A percentile compares a stretch with the other conserved stretches of the same genome.
Evolutionary conservation across 495 filamentous ascomycete genomes (phyloP).

Genomic region (Poronia punctata): DNA sequence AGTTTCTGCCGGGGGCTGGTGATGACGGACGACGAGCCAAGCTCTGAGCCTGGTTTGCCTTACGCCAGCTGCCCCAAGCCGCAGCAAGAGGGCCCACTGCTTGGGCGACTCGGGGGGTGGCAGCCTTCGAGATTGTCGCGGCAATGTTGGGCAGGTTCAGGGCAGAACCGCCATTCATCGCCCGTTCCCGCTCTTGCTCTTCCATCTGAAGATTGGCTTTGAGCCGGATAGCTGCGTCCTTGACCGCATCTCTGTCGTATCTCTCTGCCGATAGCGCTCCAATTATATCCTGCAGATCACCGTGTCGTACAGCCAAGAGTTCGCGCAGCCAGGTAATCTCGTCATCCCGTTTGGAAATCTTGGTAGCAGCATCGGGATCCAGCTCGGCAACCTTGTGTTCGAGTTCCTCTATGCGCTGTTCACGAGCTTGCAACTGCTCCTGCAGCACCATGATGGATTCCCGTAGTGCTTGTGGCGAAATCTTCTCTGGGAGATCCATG

Average conservation of each 20-base stretch:
- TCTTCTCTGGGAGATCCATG: constrained; percentile 67
- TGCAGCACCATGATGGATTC: constrained; percentile 95
- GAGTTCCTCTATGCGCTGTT: constrained; percentile 78
- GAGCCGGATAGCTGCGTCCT: constrained; percentile 85
- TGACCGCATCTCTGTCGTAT: constrained; percentile 68
- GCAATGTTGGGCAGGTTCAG: constrained; percentile 49
- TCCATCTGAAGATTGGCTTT: constrained; percentile 97
- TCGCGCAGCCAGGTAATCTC: constrained; percentile 95
- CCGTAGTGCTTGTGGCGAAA: constrained; percentile 86
- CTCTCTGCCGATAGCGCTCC: constrained; percentile 62
- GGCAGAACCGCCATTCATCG: constrained; percentile 50
- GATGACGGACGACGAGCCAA: constrained; percentile 31
- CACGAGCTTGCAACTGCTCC: constrained; percentile 91
- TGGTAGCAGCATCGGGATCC: constrained; percentile 66
- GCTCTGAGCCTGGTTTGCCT: constrained; percentile 59
- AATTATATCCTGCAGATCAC: constrained; percentile 90
- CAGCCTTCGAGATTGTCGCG: constrained; percentile 47
- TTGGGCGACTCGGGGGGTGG: constrained; percentile 70
- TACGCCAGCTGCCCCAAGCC: constrained; percentile 66
- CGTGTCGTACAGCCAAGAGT: constrained; percentile 79
- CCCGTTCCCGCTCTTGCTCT: constrained; percentile 77
- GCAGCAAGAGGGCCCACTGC: constrained; percentile 71
- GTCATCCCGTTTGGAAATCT: constrained; percentile 82
- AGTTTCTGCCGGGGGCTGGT: constrained; percentile 33
- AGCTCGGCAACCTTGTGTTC: constrained; percentile 60